Base-by-base conservation (phyloP, 2,329 filamentous ascomycete species). In the Neospermospora avenae region DNA sequence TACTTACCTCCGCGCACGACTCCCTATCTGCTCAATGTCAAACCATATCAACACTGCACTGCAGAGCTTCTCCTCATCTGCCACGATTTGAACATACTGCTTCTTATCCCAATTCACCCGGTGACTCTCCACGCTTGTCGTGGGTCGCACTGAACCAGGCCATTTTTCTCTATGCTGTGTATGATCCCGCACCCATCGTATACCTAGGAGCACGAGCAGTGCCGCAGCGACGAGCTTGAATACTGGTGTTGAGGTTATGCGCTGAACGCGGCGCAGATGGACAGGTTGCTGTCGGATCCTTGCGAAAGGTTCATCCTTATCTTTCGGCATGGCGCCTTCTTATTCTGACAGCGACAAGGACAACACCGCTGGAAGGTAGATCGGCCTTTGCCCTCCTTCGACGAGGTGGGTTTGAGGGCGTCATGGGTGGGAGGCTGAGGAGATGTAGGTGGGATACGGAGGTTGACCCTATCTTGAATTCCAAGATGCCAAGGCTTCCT, bases 1-100 rank as follows among this genome's bases (percentile, higher is more conserved):
- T 1, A 37, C 28, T 24, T 51, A 60, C 67, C 63, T 65, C 65
- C 68, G 63, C 13, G 68, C 69, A n/a, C 62, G 59, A 58, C 63
- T 69, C 8, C 67, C 69, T 44, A 69, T 69, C 22, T 63, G 59
- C 57, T 71, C 69, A n/a, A 71, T 66, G 37, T 67, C 53, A 45
- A 60, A 63, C 69, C 69, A 71, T 8, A 68, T 53, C 68, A 70
- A 65, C 2, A 71, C 52, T 22, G 69, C 67, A 63, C 66, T 68
- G 52, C 69, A 71, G 3, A 71, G 57, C 31, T 67, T 66, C 55
- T 70, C 66, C 11, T 66, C 65, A 0, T 64, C 63, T 14, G 68
- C 67, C 4, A 68, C 69, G 65, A 67, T 67, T 59, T 69, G 67
- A n/a, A 69, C 65, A 58, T 70, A 70, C 22, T 63, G 61, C 16